Evolutionary conservation across 2,329 filamentous ascomycete genomes (phyloP).

Genomic region (Mollisiaceae sp.): DNA sequence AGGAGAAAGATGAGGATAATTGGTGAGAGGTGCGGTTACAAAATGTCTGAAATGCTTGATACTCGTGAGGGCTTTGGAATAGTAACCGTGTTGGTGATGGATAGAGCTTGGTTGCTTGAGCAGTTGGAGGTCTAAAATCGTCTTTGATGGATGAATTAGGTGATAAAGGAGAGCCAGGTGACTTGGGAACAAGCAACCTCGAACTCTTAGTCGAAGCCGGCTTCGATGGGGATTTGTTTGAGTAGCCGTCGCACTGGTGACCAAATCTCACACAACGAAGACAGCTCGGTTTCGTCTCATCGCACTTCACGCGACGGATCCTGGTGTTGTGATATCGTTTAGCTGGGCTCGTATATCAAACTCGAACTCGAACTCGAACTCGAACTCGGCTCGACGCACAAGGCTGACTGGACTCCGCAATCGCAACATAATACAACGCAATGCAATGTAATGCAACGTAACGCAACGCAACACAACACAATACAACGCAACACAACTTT

Average conservation of each 20-base stretch:
- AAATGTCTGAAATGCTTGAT: constrained; percentile 31
- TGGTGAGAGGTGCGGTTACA: constrained; percentile 28
- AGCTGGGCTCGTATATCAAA: constrained; percentile 17
- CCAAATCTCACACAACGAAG: constrained; percentile 40
- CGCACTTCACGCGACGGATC: constrained; percentile 43
- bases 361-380: no score
- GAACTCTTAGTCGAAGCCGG: constrained; percentile 23
- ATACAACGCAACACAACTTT: background rate
- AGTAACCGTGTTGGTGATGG: constrained; percentile 22
- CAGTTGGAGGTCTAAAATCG: constrained; percentile 3
- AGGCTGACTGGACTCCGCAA: background rate
- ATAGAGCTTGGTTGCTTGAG: constrained; percentile 20
- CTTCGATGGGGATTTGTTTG: constrained; percentile 28
- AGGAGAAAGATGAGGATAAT: constrained; percentile 20
- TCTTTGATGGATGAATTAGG: background rate
- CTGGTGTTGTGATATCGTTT: constrained; percentile 25
- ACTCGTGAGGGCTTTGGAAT: constrained; percentile 28
- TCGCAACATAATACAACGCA: background rate
- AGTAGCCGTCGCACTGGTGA: constrained; percentile 42
- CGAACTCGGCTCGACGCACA: background rate
- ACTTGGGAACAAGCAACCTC: constrained; percentile 28
- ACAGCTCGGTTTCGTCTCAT: constrained; percentile 42
- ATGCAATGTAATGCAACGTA: background rate
- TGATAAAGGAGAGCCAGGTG: constrained; percentile 9
- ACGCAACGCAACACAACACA: constrained; percentile 1